phyloP scores from a whole-genome alignment of 148 eudicot species.

The Rhododendron ovatum region DNA sequence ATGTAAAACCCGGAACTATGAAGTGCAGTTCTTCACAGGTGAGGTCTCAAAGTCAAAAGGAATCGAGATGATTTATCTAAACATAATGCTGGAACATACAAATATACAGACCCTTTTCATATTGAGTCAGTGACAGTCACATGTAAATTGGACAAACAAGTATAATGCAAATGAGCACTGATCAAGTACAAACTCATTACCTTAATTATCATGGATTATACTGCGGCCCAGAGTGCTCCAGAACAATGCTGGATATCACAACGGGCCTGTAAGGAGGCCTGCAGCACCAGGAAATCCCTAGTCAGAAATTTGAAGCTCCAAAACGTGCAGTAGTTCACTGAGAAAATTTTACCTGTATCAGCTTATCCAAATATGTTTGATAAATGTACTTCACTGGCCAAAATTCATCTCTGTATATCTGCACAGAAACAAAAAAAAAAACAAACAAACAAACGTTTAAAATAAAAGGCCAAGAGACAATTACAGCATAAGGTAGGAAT shows the following conservation, averaged over 20 bases:
- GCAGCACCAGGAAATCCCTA: slow-evolving; percentile 32
- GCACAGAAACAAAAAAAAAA: slow-evolving; percentile 10
- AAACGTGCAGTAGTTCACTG: slow-evolving; percentile 20
- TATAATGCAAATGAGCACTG: background rate
- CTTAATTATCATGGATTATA: slow-evolving; percentile 44
- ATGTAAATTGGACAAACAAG: background rate
- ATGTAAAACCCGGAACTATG: background rate
- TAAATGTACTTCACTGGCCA: slow-evolving; percentile 58
- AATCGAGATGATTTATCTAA: background rate
- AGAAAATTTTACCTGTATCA: slow-evolving; percentile 20
- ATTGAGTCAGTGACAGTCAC: background rate
- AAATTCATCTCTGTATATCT: slow-evolving; percentile 96
- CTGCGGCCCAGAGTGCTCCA: slow-evolving; percentile 69
- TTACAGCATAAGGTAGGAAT: background rate
- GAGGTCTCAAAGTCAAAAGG: background rate
- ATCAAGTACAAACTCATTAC: slow-evolving; percentile 25
- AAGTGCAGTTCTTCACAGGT: background rate
- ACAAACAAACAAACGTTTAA: no score
- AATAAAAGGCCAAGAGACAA: background rate
- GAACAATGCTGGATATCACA: slow-evolving; percentile 47
- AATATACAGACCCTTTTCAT: background rate
- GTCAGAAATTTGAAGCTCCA: slow-evolving; percentile 29
- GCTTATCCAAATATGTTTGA: slow-evolving; percentile 37
- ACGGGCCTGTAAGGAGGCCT: slow-evolving; percentile 57
- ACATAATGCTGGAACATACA: background rate